Evolutionary conservation across 768 basidiomycete species (phyloP), one percentile per base, ranked within the genome.

Genomic region (Mycena vulgaris): DNA sequence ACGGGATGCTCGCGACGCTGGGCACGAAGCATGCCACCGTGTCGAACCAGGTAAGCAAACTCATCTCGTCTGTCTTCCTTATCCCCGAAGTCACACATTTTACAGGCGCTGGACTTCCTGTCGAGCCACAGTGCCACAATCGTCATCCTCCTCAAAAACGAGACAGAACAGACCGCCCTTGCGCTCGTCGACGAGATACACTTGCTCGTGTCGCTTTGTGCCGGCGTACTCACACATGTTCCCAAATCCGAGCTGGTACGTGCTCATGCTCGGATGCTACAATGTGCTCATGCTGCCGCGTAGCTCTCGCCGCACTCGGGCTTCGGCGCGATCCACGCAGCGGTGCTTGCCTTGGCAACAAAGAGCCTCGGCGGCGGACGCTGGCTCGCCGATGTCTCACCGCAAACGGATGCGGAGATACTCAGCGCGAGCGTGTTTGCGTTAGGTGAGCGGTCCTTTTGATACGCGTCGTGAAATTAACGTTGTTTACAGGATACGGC

Each of bases 241-340:
- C 90, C 93, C 0, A 91, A 90, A 74, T 85, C 91, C 0, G 96
- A 97, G 74, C 78, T 97, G 78, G 96, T 95, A 70, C 76, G 92
- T 84, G 17, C 19, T 13, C 1, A 40, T 39, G 6, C 9, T 28
- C 19, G 9, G 5, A 13, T 45, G 6, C 30, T 51, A 47, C 48
- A 30, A 5, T 14, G 56, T 63, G n/a, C 65, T 71, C 53, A 71
- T 49, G 52, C 45, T 59, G 49, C 64, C 9, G 55, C 9, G 0
- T 55, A 90, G 89, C 78, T 85, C 55, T 87, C 89, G n/a, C 85
- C 89, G 27, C 90, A 88, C 69, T 88, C 94, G 2, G 93, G 94
- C 5, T 97, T 95, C 75, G 97, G 97, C 4, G 90, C 91, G 0
- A 88, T 97, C 52, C 97, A 99, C 75, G 84, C 89, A 2, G 92